These are phyloP conservation scores for Kluyveromyces starmeri DNA, from an alignment of 805 yeast species.

Conservation along the genomic window DNA sequence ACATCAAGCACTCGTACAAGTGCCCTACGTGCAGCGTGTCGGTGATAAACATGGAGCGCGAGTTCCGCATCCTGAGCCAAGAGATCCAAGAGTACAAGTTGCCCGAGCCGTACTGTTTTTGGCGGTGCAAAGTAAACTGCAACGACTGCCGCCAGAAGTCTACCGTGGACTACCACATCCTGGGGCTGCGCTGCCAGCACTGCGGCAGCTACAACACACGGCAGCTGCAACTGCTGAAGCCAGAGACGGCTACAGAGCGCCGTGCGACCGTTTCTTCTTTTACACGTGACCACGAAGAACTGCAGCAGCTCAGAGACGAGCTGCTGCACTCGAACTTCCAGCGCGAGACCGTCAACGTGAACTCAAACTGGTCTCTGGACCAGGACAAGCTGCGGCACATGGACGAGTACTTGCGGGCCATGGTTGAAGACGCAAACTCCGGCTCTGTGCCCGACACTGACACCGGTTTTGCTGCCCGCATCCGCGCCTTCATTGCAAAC, in stretches of 20 bases:
- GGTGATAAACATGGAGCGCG: constrained; percentile 77
- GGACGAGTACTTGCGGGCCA: constrained; percentile 2
- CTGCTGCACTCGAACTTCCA: constrained; percentile 17
- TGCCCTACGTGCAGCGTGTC: constrained; percentile 89
- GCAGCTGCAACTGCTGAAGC: constrained; percentile 61
- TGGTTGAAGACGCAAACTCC: constrained; percentile 1
- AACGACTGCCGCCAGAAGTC: constrained; percentile 85
- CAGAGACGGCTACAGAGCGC: constrained; percentile 30
- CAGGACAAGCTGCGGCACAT: constrained; percentile 3
- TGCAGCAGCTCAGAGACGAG: constrained; percentile 10
- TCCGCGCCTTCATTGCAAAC: constrained; percentile 12
- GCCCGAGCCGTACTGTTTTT: constrained; percentile 68
- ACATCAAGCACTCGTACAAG: constrained; percentile 74
- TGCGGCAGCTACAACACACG: constrained; percentile 84
- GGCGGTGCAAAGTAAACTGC: constrained; percentile 71
- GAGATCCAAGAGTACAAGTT: constrained; percentile 70
- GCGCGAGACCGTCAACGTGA: constrained; percentile 13
- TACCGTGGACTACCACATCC: constrained; percentile 64
- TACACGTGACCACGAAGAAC: no score
- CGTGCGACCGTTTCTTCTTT: background rate
- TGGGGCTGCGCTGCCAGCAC: constrained; percentile 81
- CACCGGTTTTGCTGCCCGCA: constrained; percentile 11
- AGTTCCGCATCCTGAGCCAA: constrained; percentile 76
- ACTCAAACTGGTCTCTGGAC: constrained; percentile 6
- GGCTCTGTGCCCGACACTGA: background rate